Base-by-base conservation (phyloP, 345 rosid species). In the Hibiscus trionum region DNA sequence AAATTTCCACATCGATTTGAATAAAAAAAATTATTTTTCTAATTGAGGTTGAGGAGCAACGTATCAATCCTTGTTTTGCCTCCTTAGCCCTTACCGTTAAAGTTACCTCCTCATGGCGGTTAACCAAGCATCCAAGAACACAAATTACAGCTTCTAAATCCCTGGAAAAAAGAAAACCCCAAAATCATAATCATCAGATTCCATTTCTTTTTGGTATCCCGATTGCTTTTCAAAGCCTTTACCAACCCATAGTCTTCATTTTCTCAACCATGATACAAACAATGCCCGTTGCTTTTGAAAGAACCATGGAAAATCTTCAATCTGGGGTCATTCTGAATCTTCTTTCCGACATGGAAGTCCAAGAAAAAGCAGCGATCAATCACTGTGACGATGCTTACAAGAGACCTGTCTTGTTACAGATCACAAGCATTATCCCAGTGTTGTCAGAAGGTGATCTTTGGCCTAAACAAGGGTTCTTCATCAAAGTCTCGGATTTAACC, bases 381-480 rank as follows among this genome's bases (percentile, higher is more conserved):
- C 5, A 56, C 14, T 0, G 21, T 29, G 59, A 49, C 1, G 72
- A 79, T 65, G 78, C 77, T 71, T 60, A 75, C 52, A 69, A 73
- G 59, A 70, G 83, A 58, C 86, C 91, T 14, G 86, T 82, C 19
- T 69, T 93, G 82, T 71, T 90, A 19, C 91, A 93, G 79, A 88
- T 88, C 57, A 80, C 86, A 71, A 83, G 93, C 79, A 90, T 88
- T 78, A 79, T 90, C 47, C 98, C 98, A n/a, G 81, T 85, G n/a
- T 70, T 93, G 76, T 80, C 78, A 21, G 82, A 84, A 31, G 88
- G 85, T 24, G 89, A 88, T 57, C 86, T 90, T 70, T 93, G 90
- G 93, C 94, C 90, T 21, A 87, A 86, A 76, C 81, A 79, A 75
- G 96, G 98, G 11, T 90, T 93, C 74, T 85, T 85, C 79, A 71